A percentile compares a stretch with the other conserved stretches of the same genome.
Evolutionary conservation across 176 grass and related monocot species (phyloP).

Genomic region (Oryza meyeriana): DNA sequence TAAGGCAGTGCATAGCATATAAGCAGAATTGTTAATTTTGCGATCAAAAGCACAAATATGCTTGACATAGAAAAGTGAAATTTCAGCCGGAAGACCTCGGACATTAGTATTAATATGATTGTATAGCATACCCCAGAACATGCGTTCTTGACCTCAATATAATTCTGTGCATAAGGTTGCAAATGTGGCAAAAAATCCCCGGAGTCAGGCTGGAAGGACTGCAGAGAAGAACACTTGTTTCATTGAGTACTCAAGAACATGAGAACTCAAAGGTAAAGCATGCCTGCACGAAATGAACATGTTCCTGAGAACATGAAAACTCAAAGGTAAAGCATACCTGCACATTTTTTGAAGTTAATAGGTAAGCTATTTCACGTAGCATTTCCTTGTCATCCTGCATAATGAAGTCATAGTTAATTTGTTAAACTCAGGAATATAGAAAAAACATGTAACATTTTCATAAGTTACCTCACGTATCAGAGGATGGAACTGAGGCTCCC

Average conservation of each 20-base stretch:
- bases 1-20: neutral
- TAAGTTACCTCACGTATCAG: conserved; percentile 12
- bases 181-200: neutral
- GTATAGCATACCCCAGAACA: neutral
- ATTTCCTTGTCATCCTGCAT: conserved; percentile 9
- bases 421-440: neutral
- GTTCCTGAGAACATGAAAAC: neutral
- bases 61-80: neutral
- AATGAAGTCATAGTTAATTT: conserved; percentile 3
- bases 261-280: neutral
- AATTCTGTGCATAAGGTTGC: neutral
- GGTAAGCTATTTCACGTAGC: neutral
- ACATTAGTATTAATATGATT: neutral
- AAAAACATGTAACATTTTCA: neutral
- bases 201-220: conserved; percentile 6
- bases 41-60: neutral
- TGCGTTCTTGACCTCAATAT: neutral
- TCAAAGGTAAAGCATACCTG: neutral
- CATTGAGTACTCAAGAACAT: neutral
- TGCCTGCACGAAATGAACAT: neutral
- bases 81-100: no score
- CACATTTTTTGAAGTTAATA: neutral
- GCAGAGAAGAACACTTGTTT: neutral
- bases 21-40: neutral
- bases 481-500: conserved; percentile 32